phyloP scores from a whole-genome alignment of 345 rosid genomes.

The Litchi chinensis region DNA sequence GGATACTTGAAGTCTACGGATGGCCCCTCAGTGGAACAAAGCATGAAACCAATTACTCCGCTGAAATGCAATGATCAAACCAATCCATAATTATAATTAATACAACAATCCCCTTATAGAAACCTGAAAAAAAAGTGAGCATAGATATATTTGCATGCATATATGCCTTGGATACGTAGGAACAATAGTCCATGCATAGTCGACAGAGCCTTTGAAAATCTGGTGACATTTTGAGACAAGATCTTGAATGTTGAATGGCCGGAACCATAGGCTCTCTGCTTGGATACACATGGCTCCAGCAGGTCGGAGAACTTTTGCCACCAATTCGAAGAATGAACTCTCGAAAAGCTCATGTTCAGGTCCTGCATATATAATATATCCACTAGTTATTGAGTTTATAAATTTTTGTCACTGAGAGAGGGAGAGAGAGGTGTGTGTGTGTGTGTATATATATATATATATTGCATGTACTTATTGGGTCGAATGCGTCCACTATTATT shows the following conservation, averaged over 20 bases:
- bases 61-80: slow-evolving; percentile 33
- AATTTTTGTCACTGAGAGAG: background rate
- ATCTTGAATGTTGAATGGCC: slow-evolving; percentile 40
- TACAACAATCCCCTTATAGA: too few species aligned
- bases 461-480: slow-evolving; percentile 48
- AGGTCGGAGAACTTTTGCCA: slow-evolving; percentile 56
- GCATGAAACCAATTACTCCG: slow-evolving; percentile 75
- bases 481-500: slow-evolving; percentile 67
- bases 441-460: too few species aligned
- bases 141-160: background rate
- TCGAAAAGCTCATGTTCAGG: slow-evolving; percentile 56
- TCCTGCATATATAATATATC: slow-evolving; percentile 28
- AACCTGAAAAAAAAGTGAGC: too few species aligned
- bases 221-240: slow-evolving; percentile 35
- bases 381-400: too few species aligned
- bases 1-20: slow-evolving; percentile 60
- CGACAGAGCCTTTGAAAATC: slow-evolving; percentile 60
- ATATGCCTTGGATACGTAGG: slow-evolving; percentile 66
- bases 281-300: slow-evolving; percentile 73
- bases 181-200: slow-evolving; percentile 58
- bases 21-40: slow-evolving; percentile 73
- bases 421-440: background rate
- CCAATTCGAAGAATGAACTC: slow-evolving; percentile 49
- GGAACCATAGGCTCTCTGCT: slow-evolving; percentile 72
- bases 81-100: too few species aligned